A percentile compares a stretch with the other conserved stretches of the same genome.
phyloP scores from a whole-genome alignment of 1,284 basidiomycete genomes.

The Cerioporus squamosus region DNA sequence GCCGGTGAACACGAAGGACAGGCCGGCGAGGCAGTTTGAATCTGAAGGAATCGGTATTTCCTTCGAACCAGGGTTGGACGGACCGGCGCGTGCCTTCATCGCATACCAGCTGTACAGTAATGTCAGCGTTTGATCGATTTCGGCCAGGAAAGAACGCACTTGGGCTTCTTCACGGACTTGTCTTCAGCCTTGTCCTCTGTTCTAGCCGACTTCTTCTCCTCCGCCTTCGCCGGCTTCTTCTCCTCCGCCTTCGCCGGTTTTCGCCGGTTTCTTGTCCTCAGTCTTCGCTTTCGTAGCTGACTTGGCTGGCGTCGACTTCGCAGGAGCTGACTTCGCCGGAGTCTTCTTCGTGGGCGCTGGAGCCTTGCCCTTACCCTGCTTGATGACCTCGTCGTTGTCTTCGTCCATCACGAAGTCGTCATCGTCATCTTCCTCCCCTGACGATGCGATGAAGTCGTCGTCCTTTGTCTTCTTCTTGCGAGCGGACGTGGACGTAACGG shows the following conservation, averaged over 20 bases:
- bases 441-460: conserved; percentile 29
- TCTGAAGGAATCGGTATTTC: conserved; percentile 74
- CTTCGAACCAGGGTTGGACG: conserved; percentile 81
- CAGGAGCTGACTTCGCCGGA: conserved; percentile 21
- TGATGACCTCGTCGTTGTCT: conserved; percentile 34
- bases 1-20: conserved; percentile 96
- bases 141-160: conserved; percentile 35
- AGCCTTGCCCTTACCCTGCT: conserved; percentile 30
- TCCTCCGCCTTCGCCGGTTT: too few species aligned
- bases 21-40: conserved; percentile 83
- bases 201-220: conserved; percentile 22
- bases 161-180: conserved; percentile 34
- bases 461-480: conserved; percentile 28
- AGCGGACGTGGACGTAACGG: not conserved
- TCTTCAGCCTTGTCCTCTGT: conserved; percentile 16
- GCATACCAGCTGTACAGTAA: conserved; percentile 58
- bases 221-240: conserved; percentile 24
- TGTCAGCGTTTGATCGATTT: too few species aligned
- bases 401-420: conserved; percentile 32
- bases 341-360: conserved; percentile 24
- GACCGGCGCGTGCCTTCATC: conserved; percentile 69
- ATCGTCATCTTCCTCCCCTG: conserved; percentile 26
- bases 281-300: conserved; percentile 19
- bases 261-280: conserved; percentile 12
- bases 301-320: conserved; percentile 28